phyloP scores from a whole-genome alignment of 2,329 filamentous ascomycete genomes.

The Epichloe coenophiala region DNA sequence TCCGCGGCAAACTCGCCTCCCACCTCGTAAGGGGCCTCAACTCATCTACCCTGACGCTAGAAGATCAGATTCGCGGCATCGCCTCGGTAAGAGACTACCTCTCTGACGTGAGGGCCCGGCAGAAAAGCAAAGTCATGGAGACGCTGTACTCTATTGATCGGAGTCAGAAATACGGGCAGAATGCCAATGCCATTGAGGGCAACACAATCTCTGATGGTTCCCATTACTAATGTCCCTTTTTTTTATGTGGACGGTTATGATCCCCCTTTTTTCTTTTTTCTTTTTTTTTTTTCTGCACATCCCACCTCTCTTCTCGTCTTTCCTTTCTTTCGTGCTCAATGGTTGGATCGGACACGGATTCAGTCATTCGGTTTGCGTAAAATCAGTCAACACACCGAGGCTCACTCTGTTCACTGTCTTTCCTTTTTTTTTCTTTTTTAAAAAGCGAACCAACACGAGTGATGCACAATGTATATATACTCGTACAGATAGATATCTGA shows the following conservation, averaged over 20 bases:
- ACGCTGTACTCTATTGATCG: slow-evolving; percentile 32
- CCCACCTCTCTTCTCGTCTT: not conserved
- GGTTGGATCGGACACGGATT: too few species aligned
- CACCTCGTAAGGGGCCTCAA: slow-evolving; percentile 64
- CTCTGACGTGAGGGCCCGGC: slow-evolving; percentile 58
- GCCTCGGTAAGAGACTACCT: slow-evolving; percentile 70
- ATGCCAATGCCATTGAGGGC: slow-evolving; percentile 15
- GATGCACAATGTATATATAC: too few species aligned
- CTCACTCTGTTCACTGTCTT: too few species aligned
- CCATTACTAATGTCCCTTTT: not conserved
- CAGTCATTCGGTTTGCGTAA: too few species aligned
- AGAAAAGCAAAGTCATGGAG: slow-evolving; percentile 75
- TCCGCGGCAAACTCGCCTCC: slow-evolving; percentile 70
- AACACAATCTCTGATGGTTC: slow-evolving; percentile 2
- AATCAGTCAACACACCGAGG: too few species aligned
- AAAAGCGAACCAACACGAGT: too few species aligned
- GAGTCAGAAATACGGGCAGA: slow-evolving; percentile 4
- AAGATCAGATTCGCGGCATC: slow-evolving; percentile 74
- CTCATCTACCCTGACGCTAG: slow-evolving; percentile 57
- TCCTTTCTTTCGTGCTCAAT: not conserved
- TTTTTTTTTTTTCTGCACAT: too few species aligned
- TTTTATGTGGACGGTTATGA: not conserved
- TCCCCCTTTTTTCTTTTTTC: too few species aligned
- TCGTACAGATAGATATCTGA: too few species aligned
- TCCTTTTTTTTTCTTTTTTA: too few species aligned